A percentile compares a stretch with the other conserved stretches of the same genome.
Conservation (phyloP, 805 yeast genomes). For the Tetrapisispora iriomotensis region DNA sequence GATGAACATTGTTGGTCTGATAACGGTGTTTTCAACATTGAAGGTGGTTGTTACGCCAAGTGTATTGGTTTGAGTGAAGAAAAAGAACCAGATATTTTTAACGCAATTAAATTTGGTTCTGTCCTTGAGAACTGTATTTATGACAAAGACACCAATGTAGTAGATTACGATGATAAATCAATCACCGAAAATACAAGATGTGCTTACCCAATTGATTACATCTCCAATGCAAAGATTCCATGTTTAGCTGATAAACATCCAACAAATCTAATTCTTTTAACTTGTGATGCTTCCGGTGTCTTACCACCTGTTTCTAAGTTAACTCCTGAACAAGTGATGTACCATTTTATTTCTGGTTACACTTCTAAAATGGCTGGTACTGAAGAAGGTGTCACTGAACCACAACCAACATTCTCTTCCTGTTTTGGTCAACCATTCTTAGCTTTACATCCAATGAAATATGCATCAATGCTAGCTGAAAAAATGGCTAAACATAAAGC, state of each 20-base stretch:
- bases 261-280: slow-evolving; percentile 78
- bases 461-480: slow-evolving; percentile 91
- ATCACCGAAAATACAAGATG: slow-evolving; percentile 97
- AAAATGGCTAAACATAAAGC: slow-evolving; percentile 85
- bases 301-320: slow-evolving; percentile 93
- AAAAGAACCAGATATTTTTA: slow-evolving; percentile 95
- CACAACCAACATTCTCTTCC: slow-evolving; percentile 95
- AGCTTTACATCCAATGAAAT: slow-evolving; percentile 95
- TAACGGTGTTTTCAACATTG: slow-evolving; percentile 96
- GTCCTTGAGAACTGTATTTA: slow-evolving; percentile 89
- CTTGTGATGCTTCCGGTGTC: slow-evolving; percentile 98
- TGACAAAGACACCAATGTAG: slow-evolving; percentile 67
- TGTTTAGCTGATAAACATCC: slow-evolving; percentile 88
- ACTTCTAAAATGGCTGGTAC: slow-evolving; percentile 99
- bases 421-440: slow-evolving; percentile 99
- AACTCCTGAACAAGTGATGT: slow-evolving; percentile 94
- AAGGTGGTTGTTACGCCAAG: slow-evolving; percentile 99
- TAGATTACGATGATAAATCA: slow-evolving; percentile 71
- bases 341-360: slow-evolving; percentile 96
- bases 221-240: slow-evolving; percentile 93
- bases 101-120: slow-evolving; percentile 90
- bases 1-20: slow-evolving; percentile 99
- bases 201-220: slow-evolving; percentile 95
- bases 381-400: slow-evolving; percentile 97
- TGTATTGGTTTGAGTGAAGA: slow-evolving; percentile 82